These are phyloP conservation scores for Hanseniaspora uvarum DNA, from an alignment of 1,139 yeast genomes.

Conservation along the genomic window DNA sequence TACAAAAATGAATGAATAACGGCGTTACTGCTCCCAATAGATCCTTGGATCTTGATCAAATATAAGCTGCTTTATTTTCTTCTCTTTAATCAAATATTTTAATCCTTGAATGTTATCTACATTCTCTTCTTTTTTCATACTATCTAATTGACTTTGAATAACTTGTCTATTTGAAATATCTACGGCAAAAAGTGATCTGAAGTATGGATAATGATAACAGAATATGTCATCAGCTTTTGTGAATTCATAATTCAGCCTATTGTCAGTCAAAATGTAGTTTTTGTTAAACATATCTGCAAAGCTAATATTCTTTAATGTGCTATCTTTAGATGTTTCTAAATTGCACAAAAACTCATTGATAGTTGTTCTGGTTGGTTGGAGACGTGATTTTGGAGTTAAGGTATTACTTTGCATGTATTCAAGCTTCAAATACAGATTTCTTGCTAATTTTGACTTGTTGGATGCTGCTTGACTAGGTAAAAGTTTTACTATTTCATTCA, in stretches of 20 bases:
- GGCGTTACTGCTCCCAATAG: slow-evolving; percentile 5
- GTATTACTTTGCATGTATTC: slow-evolving; percentile 12
- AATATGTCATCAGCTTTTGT: not conserved
- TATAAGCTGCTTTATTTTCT: not conserved
- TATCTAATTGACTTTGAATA: not conserved
- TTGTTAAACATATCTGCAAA: not conserved
- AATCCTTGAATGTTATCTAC: slow-evolving; percentile 1
- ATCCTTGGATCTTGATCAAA: slow-evolving; percentile 16
- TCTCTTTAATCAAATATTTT: slow-evolving; percentile 13
- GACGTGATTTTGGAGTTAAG: not conserved
- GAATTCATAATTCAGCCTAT: slow-evolving; percentile 7
- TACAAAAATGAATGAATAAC: not conserved
- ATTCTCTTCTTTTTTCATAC: not conserved
- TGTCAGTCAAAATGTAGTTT: slow-evolving; percentile 5
- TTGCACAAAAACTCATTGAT: slow-evolving; percentile 6
- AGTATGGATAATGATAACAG: slow-evolving; percentile 16
- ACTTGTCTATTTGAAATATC: not conserved
- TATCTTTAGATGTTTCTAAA: not conserved
- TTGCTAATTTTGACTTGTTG: not conserved
- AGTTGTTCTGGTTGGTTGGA: slow-evolving; percentile 10
- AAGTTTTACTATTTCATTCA: not conserved
- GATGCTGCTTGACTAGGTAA: not conserved
- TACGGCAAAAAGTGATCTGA: slow-evolving; percentile 3
- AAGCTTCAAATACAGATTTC: slow-evolving; percentile 12
- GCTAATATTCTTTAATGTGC: not conserved